phyloP scores from a whole-genome alignment of 306 rosid genomes.

The Neltuma alba region DNA sequence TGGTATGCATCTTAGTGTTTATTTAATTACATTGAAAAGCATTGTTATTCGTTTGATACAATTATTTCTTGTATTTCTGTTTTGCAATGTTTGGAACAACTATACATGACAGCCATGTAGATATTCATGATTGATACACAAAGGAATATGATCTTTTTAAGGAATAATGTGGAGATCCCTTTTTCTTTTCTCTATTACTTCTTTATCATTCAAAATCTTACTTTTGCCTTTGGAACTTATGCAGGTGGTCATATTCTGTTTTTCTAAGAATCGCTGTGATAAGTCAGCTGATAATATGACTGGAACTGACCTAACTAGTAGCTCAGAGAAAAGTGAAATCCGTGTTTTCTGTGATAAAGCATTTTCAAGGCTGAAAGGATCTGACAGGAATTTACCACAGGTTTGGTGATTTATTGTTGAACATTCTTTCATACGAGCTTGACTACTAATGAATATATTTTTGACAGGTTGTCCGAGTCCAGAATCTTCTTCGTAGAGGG shows the following conservation, averaged over 20 bases:
- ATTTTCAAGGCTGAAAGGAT: constrained; percentile 91
- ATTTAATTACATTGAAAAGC: neutral
- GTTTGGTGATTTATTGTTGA: constrained; percentile 47
- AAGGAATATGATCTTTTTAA: neutral
- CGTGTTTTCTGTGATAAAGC: constrained; percentile 97
- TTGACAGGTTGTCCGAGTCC: constrained; percentile 83
- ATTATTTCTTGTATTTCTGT: neutral
- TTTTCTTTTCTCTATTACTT: neutral
- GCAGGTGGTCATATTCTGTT: constrained; percentile 94
- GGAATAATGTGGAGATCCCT: neutral
- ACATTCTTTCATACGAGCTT: constrained; percentile 16
- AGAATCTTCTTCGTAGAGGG: constrained; percentile 88
- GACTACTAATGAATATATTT: constrained; percentile 25
- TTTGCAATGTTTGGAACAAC: neutral
- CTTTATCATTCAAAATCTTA: constrained; percentile 27
- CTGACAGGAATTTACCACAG: constrained; percentile 94
- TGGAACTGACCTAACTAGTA: constrained; percentile 83
- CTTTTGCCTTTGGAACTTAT: constrained; percentile 33
- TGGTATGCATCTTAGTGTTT: neutral
- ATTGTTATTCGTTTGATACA: neutral
- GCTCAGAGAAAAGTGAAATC: constrained; percentile 96
- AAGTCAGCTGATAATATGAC: constrained; percentile 76
- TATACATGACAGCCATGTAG: neutral
- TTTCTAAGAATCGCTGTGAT: constrained; percentile 97
- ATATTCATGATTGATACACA: neutral